Conservation (phyloP, 345 rosid species). For the Gynandropsis gynandra region DNA sequence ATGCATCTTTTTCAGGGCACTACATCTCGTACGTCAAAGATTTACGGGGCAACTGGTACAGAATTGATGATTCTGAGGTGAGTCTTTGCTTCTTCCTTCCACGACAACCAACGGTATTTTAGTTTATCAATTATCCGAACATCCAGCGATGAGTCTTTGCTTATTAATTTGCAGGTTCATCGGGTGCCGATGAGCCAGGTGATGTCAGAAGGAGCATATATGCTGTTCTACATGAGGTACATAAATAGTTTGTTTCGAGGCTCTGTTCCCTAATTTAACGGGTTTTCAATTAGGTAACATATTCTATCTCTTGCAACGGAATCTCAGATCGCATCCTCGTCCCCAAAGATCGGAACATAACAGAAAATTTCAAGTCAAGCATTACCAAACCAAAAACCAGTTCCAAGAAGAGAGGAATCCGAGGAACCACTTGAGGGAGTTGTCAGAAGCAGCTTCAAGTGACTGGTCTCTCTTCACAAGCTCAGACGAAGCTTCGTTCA, state of each 20-base stretch:
- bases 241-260: conserved; percentile 3
- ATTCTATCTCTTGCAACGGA: neutral
- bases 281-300: neutral
- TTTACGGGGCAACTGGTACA: conserved; percentile 64
- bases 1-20: conserved; percentile 80
- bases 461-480: conserved; percentile 86
- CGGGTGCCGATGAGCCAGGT: conserved; percentile 70
- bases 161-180: conserved; percentile 43
- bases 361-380: conserved; percentile 35
- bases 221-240: conserved; percentile 85
- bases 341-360: conserved; percentile 34
- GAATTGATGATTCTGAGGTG: conserved; percentile 80
- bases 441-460: conserved; percentile 55
- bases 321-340: conserved; percentile 56
- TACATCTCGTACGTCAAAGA: conserved; percentile 73
- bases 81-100: neutral
- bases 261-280: neutral
- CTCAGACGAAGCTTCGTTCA: conserved; percentile 85
- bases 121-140: neutral
- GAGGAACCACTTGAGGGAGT: conserved; percentile 35
- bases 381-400: conserved; percentile 26
- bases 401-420: conserved; percentile 40
- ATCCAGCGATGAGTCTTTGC: too few relatives aligned
- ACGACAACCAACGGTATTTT: neutral
- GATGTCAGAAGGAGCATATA: conserved; percentile 93